These are phyloP conservation scores for Sanghuangporus sanghuang DNA, from an alignment of 1,284 basidiomycete genomes.

Conservation along the genomic window DNA sequence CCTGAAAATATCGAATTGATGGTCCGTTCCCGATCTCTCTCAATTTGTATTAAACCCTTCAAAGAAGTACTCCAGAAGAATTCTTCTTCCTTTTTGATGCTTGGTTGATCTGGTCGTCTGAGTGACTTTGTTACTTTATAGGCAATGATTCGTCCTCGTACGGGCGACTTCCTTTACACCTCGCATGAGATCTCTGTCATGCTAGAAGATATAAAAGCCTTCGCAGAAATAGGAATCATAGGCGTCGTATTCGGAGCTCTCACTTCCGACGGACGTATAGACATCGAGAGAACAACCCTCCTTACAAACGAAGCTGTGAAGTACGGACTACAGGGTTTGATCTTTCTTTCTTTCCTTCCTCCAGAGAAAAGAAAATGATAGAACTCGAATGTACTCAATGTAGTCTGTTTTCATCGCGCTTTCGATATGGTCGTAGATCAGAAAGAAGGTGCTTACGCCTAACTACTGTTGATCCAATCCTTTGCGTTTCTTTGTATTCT, in stretches of 20 bases:
- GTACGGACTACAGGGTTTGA: conserved; percentile 49
- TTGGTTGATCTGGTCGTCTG: not conserved
- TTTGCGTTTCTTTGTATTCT: not conserved
- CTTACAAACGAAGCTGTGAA: not conserved
- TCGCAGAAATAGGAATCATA: conserved; percentile 49
- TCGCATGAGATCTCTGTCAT: conserved; percentile 62
- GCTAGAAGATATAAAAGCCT: conserved; percentile 61
- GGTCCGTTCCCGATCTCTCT: conserved; percentile 35
- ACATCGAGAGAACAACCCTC: conserved; percentile 44
- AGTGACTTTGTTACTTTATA: conserved; percentile 26
- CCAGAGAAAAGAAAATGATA: too few relatives aligned
- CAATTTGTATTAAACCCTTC: not conserved
- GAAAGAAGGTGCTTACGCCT: conserved; percentile 39
- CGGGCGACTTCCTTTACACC: conserved; percentile 73
- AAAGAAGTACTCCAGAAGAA: not conserved
- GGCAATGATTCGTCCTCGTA: conserved; percentile 76
- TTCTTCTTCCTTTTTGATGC: not conserved
- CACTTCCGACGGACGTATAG: conserved; percentile 52
- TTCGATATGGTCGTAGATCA: conserved; percentile 69
- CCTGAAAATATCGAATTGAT: conserved; percentile 52
- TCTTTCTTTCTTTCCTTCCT: too few relatives aligned
- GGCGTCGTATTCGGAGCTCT: conserved; percentile 74
- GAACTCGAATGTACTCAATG: not conserved
- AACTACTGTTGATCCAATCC: not conserved
- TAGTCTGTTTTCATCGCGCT: conserved; percentile 81